Evolutionary conservation across 495 filamentous ascomycete genomes (phyloP), one percentile per base, ranked within the genome.

Genomic region (Apodospora peruviana): DNA sequence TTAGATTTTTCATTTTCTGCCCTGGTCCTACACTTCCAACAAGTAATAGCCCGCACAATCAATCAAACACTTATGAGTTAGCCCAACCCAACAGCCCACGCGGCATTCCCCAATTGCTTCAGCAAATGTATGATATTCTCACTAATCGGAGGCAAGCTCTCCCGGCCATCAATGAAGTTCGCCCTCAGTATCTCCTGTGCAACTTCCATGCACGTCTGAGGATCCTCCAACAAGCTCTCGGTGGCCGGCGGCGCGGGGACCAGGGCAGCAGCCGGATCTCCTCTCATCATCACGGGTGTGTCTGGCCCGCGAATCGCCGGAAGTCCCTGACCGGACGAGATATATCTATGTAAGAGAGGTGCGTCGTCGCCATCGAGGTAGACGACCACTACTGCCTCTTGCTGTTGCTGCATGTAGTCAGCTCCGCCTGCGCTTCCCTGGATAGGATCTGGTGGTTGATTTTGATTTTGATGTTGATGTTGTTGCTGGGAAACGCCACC

Each of bases 131-230:
- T 67, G 5, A 83, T 62, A 51, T 80, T 82, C 55, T 82, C 79
- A 12, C 78, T 91, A 25, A 95, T 74, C 4, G 76, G 74, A 34
- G 87, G 65, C 55, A 98, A 65, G 1, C 87, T 88, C n/a, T 70
- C 72, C 63, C 81, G 75, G 53, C 82, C 78, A 59, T 76, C 84
- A 4, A 93, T 87, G 56, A 72, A 76, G 56, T 79, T 79, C 4
- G 61, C 57, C 20, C 66, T 59, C 41, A 81, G 61, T 0, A 81
- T 62, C 38, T 71, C 66, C 40, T 74, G 62, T 8, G 72, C 69
- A 36, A 70, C 60, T 22, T 64, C 63, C 61, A 83, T 77, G 2
- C 78, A 69, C 0, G 57, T 57, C 7, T 71, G 59, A 0, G 76
- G 70, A 35, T 75, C 67, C 14, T 67, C 59, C 17, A 80, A 43